phyloP scores from a whole-genome alignment of 139 green algal genomes.

The Coelastrella sp. region DNA sequence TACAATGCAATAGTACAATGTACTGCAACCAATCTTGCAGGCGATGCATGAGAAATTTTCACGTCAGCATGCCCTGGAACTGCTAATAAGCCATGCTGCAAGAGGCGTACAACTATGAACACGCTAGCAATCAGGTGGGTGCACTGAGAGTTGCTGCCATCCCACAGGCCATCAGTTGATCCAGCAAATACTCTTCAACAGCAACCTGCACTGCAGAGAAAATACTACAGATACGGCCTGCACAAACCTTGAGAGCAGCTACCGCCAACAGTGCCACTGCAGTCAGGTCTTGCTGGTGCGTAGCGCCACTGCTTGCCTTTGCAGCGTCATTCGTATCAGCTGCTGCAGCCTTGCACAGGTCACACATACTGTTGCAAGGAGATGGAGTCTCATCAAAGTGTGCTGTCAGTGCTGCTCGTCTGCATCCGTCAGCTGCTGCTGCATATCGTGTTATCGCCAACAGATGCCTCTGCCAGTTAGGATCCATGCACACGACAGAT shows the following conservation, averaged over 20 bases:
- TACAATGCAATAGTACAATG: neutral
- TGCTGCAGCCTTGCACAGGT: slow-evolving; percentile 26
- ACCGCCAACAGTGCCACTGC: slow-evolving; percentile 30
- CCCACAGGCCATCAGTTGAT: no score
- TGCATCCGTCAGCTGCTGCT: slow-evolving; percentile 55
- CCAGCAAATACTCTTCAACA: no score
- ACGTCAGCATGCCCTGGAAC: neutral
- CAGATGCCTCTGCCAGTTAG: slow-evolving; percentile 58
- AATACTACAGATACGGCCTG: neutral
- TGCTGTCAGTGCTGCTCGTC: slow-evolving; percentile 59
- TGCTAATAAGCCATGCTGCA: neutral
- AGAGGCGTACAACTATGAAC: no score
- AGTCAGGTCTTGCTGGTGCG: slow-evolving; percentile 51
- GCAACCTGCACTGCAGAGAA: neutral
- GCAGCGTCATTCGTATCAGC: neutral
- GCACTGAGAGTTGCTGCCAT: no score
- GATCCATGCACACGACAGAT: slow-evolving; percentile 73
- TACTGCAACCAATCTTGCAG: neutral
- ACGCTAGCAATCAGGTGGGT: no score
- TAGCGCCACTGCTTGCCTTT: slow-evolving; percentile 19
- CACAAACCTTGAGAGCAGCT: slow-evolving; percentile 23
- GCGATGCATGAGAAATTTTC: neutral
- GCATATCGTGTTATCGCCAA: slow-evolving; percentile 58
- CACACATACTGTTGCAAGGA: slow-evolving; percentile 50
- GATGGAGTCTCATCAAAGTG: slow-evolving; percentile 77